These are phyloP conservation scores for Talaromyces islandicus DNA, from an alignment of 2,329 filamentous ascomycete species.

Conservation along the genomic window DNA sequence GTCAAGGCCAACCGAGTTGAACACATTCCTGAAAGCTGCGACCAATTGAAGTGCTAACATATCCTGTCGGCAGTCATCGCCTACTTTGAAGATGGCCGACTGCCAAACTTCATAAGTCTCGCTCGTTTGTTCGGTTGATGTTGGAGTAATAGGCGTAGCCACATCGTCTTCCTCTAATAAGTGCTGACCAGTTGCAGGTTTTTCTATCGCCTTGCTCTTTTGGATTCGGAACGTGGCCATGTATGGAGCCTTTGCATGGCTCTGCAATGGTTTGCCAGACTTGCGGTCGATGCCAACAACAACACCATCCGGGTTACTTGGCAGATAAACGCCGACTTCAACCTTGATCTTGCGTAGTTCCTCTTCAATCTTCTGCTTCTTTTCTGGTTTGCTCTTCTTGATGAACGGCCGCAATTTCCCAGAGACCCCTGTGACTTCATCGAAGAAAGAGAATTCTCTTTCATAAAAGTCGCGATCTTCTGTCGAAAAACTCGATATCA, in stretches of 20 bases:
- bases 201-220: conserved; percentile 53
- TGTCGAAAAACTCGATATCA: conserved; percentile 74
- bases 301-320: conserved; percentile 92
- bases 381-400: conserved; percentile 86
- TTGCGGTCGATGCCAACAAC: conserved; percentile 98
- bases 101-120: conserved; percentile 93
- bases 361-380: conserved; percentile 98
- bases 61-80: conserved; percentile 96
- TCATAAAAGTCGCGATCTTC: conserved; percentile 84
- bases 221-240: conserved; percentile 98
- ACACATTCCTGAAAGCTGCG: conserved; percentile 92
- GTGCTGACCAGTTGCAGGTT: conserved; percentile 18
- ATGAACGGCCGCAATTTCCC: conserved; percentile 93
- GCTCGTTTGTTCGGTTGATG: conserved; percentile 20
- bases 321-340: conserved; percentile 93
- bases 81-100: conserved; percentile 98
- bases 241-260: conserved; percentile 95
- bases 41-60: conserved; percentile 97
- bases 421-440: conserved; percentile 90
- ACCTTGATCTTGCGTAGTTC: conserved; percentile 96
- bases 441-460: conserved; percentile 95
- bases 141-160: not conserved
- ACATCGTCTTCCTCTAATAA: conserved; percentile 20
- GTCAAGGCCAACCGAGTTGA: conserved; percentile 88
- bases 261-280: conserved; percentile 94